A percentile compares a stretch with the other conserved stretches of the same genome.
Evolutionary conservation across 78 protist genomes (phyloP).

Genomic region (Tieghemostelium lacteum): DNA sequence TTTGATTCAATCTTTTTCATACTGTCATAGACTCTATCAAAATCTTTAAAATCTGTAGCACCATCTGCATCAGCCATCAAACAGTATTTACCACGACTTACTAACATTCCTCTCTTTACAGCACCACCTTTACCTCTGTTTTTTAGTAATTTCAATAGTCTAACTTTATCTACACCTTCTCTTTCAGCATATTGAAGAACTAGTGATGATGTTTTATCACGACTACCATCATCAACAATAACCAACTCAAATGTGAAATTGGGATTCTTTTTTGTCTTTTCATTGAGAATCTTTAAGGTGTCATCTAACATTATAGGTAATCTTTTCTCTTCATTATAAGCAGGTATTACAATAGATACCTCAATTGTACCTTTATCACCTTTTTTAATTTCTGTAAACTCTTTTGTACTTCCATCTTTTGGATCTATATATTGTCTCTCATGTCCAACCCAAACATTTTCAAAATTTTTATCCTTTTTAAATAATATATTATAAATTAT

Average conservation of each 20-base stretch:
- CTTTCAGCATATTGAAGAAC: conserved; percentile 29
- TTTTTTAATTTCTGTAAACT: conserved; percentile 25
- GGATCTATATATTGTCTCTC: conserved; percentile 48
- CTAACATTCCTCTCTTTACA: conserved; percentile 63
- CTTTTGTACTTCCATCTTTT: neutral
- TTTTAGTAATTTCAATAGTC: conserved; percentile 33
- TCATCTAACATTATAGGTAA: conserved; percentile 67
- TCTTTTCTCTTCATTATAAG: conserved; percentile 84
- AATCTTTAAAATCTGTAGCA: conserved; percentile 78
- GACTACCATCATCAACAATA: conserved; percentile 87
- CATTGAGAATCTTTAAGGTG: conserved; percentile 44
- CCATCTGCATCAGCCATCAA: conserved; percentile 90
- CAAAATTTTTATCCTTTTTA: no score
- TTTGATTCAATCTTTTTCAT: conserved; percentile 29
- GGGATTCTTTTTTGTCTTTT: conserved; percentile 11
- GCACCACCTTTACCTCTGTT: conserved; percentile 92
- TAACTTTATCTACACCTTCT: conserved; percentile 26
- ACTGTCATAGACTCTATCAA: conserved; percentile 62
- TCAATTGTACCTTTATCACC: conserved; percentile 8
- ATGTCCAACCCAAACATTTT: conserved; percentile 48
- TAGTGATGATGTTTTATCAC: conserved; percentile 63
- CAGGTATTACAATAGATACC: conserved; percentile 82
- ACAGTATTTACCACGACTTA: conserved; percentile 76
- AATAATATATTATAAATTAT: no score
- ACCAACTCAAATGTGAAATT: conserved; percentile 83